These are phyloP conservation scores for Recurvomyces mirabilis DNA, from an alignment of 495 filamentous ascomycete species.

Conservation along the genomic window DNA sequence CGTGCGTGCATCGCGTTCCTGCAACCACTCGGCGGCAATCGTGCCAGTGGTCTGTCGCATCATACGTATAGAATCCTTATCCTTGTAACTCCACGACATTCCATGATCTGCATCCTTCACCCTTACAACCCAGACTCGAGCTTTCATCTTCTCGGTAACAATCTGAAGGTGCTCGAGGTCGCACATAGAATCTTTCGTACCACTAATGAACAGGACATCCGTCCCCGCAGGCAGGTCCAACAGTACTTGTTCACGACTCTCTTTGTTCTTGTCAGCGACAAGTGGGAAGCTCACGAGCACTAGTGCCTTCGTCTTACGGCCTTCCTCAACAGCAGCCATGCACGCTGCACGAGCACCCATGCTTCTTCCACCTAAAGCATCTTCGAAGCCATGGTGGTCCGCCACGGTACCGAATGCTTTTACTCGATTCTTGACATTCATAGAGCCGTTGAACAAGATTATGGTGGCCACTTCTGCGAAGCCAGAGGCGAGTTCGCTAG, in stretches of 20 bases:
- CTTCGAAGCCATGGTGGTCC: slow-evolving; percentile 5
- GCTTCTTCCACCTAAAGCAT: slow-evolving; percentile 29
- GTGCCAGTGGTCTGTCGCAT: slow-evolving; percentile 25
- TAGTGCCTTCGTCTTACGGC: slow-evolving; percentile 13
- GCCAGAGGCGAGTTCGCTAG: slow-evolving; percentile 27
- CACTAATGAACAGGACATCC: slow-evolving; percentile 31
- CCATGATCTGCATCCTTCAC: slow-evolving; percentile 33
- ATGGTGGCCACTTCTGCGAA: slow-evolving; percentile 21
- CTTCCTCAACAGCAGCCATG: slow-evolving; percentile 24
- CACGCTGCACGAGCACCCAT: slow-evolving; percentile 36
- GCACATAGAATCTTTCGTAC: slow-evolving; percentile 30
- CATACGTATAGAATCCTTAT: slow-evolving; percentile 8
- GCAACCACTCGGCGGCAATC: slow-evolving; percentile 27
- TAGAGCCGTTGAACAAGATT: slow-evolving; percentile 30
- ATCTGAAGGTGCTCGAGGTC: slow-evolving; percentile 23
- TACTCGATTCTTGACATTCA: slow-evolving; percentile 30
- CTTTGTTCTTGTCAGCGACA: slow-evolving; percentile 20
- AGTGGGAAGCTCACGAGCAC: slow-evolving; percentile 34
- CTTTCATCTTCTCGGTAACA: slow-evolving; percentile 28
- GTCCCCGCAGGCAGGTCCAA: slow-evolving; percentile 21
- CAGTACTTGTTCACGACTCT: slow-evolving; percentile 29
- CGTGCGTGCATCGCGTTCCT: no score
- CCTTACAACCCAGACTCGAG: slow-evolving; percentile 25
- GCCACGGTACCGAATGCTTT: slow-evolving; percentile 26
- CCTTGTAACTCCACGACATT: slow-evolving; percentile 30